Conservation (phyloP, 2,329 filamentous ascomycete species). For the Ilyonectria robusta region DNA sequence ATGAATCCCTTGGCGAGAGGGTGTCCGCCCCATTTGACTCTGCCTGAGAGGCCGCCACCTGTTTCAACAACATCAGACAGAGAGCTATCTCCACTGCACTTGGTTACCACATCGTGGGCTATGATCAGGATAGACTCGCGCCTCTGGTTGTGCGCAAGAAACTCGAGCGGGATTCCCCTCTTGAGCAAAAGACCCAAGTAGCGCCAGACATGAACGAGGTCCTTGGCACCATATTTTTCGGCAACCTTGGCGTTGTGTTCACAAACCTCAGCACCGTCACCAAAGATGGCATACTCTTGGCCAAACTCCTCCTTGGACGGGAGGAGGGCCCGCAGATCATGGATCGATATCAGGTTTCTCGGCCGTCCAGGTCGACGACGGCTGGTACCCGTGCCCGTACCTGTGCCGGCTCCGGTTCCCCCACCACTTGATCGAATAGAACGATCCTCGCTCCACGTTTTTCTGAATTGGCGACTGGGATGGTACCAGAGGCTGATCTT, state of each 20-base stretch:
- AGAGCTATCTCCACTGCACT: conserved; percentile 38
- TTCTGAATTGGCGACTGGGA: conserved; percentile 65
- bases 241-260: conserved; percentile 87
- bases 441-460: conserved; percentile 70
- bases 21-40: conserved; percentile 78
- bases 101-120: conserved; percentile 72
- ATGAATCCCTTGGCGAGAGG: conserved; percentile 75
- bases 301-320: conserved; percentile 86
- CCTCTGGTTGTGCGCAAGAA: conserved; percentile 68
- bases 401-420: conserved; percentile 66
- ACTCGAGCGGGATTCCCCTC: conserved; percentile 80
- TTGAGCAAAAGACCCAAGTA: conserved; percentile 84
- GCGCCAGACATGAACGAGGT: conserved; percentile 87
- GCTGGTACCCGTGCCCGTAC: conserved; percentile 67
- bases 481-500: conserved; percentile 71
- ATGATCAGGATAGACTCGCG: conserved; percentile 77
- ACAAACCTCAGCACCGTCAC: conserved; percentile 85
- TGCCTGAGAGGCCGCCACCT: conserved; percentile 62
- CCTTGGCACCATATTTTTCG: conserved; percentile 75
- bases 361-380: conserved; percentile 63
- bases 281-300: conserved; percentile 85
- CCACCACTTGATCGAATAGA: conserved; percentile 73
- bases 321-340: conserved; percentile 78
- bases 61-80: conserved; percentile 29
- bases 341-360: conserved; percentile 81